A percentile compares a stretch with the other conserved stretches of the same genome.
Conservation (phyloP, 2,329 filamentous ascomycete species). For the Botryosphaeria dothidea region DNA sequence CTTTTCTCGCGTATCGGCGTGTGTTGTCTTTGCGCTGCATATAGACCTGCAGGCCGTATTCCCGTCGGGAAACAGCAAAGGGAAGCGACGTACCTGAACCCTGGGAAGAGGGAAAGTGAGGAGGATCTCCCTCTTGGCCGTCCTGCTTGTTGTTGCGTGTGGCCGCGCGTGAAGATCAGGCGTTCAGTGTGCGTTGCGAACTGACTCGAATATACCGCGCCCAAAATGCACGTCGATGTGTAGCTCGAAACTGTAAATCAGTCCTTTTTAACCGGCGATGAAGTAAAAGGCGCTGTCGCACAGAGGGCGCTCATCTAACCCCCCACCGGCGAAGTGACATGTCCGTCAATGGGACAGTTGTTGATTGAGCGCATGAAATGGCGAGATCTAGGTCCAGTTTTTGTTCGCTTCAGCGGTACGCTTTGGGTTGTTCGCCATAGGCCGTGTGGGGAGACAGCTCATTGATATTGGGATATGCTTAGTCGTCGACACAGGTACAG, state of each 20-base stretch:
- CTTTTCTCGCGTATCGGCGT: not conserved
- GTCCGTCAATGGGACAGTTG: not conserved
- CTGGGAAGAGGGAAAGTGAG: not conserved
- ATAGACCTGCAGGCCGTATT: no score
- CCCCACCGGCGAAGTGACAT: not conserved
- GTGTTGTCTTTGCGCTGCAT: not conserved
- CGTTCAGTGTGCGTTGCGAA: not conserved
- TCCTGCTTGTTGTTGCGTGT: not conserved
- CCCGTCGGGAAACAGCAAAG: not conserved
- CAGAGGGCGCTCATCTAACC: not conserved
- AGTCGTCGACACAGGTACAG: not conserved
- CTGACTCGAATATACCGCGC: slow-evolving; percentile 11
- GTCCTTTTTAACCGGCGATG: not conserved
- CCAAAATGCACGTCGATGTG: not conserved
- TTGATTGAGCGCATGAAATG: slow-evolving; percentile 2
- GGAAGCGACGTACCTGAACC: not conserved
- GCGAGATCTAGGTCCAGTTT: not conserved
- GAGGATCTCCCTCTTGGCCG: slow-evolving; percentile 5
- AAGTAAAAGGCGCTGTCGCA: not conserved
- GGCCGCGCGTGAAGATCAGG: not conserved
- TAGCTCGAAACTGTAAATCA: not conserved
- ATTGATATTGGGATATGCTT: not conserved
- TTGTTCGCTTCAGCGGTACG: not conserved
- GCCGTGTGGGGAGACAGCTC: not conserved
- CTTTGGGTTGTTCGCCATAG: not conserved